These are phyloP conservation scores for Collybiopsis confluens DNA, from an alignment of 768 basidiomycete genomes.

Conservation along the genomic window DNA sequence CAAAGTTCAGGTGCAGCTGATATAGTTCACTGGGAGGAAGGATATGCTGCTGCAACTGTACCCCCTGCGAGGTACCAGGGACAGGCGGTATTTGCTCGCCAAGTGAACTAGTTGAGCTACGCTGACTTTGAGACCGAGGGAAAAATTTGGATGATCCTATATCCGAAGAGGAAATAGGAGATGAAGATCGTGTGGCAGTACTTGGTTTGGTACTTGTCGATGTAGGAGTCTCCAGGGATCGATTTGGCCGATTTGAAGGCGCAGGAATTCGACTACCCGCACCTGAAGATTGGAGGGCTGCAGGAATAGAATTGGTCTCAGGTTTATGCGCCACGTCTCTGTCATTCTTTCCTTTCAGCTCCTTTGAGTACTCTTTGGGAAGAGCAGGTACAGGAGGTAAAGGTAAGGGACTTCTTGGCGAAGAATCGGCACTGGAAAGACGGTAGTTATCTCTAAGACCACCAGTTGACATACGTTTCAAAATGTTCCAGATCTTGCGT, in stretches of 20 bases:
- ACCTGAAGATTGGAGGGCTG: conserved; percentile 2
- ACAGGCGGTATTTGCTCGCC: conserved; percentile 18
- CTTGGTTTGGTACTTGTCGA: conserved; percentile 30
- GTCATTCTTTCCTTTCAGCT: background rate
- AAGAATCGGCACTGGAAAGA: conserved; percentile 6
- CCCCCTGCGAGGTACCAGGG: conserved; percentile 1
- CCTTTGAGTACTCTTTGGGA: conserved; percentile 34
- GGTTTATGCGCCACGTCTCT: conserved; percentile 9
- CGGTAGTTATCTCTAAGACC: conserved; percentile 54
- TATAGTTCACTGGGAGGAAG: conserved; percentile 53
- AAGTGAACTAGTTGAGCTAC: conserved; percentile 57
- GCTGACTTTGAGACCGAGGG: conserved; percentile 33
- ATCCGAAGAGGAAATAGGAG: conserved; percentile 57
- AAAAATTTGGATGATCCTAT: conserved; percentile 52
- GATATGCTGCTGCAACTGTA: conserved; percentile 36
- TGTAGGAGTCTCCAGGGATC: background rate
- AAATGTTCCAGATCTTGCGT: conserved; percentile 58
- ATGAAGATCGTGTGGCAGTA: conserved; percentile 54
- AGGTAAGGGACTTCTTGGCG: conserved; percentile 13
- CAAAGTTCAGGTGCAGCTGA: conserved; percentile 26
- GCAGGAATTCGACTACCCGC: conserved; percentile 1
- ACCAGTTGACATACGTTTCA: conserved; percentile 67
- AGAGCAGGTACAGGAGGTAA: conserved; percentile 55
- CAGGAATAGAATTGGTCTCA: conserved; percentile 5
- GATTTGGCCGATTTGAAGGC: background rate